A percentile compares a stretch with the other conserved stretches of the same genome.
Evolutionary conservation across 306 rosid genomes (phyloP).

Genomic region (Cicer pinnatifidum): DNA sequence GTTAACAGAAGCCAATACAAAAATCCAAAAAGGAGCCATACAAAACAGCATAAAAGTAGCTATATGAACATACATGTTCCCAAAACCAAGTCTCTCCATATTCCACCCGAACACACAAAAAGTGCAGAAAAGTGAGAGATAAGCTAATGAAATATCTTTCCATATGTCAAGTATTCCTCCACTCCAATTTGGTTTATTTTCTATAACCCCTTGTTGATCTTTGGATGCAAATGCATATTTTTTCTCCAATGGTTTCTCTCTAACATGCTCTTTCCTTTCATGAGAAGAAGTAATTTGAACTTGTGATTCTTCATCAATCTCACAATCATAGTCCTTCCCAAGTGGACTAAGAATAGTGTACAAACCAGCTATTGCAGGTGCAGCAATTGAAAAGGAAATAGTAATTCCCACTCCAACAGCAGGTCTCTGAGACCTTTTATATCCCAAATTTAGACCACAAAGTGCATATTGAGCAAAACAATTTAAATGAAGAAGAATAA

Average conservation of each 20-base stretch:
- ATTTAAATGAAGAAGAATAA: conserved; percentile 76
- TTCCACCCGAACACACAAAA: conserved; percentile 94
- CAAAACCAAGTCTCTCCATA: conserved; percentile 95
- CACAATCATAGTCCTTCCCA: conserved; percentile 85
- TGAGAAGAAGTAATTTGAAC: conserved; percentile 36
- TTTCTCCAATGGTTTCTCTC: conserved; percentile 54
- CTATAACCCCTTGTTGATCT: conserved; percentile 52
- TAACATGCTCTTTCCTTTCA: conserved; percentile 43
- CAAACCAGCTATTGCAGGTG: conserved; percentile 81
- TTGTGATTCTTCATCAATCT: conserved; percentile 79
- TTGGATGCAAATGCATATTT: conserved; percentile 67
- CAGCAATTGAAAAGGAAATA: conserved; percentile 70
- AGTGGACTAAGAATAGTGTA: conserved; percentile 83
- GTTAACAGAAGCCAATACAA: conserved; percentile 82
- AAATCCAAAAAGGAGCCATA: conserved; percentile 92
- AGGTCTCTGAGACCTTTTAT: conserved; percentile 78
- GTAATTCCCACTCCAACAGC: conserved; percentile 82
- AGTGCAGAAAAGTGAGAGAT: conserved; percentile 79
- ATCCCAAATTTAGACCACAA: conserved; percentile 86
- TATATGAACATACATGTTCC: conserved; percentile 92
- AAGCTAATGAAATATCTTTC: conserved; percentile 76
- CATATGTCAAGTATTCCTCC: conserved; percentile 90
- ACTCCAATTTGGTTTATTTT: conserved; percentile 68
- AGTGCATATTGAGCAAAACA: conserved; percentile 93
- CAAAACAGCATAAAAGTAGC: conserved; percentile 83